Conservation (phyloP, 2,329 filamentous ascomycete species). For the Helicocarpus griseus region DNA sequence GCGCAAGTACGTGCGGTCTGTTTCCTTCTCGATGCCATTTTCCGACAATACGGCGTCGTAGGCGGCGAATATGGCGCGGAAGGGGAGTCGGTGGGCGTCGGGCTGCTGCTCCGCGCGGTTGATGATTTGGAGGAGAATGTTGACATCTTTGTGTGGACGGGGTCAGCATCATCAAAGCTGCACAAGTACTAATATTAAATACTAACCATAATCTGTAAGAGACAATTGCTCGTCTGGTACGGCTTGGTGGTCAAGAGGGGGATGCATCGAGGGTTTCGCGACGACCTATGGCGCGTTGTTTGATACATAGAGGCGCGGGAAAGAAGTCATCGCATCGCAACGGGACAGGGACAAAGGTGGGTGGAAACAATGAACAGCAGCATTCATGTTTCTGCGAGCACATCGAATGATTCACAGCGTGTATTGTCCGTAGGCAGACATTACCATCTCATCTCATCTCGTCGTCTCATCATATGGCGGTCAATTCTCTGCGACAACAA, state of each 20-base stretch:
- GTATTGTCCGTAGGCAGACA: neutral
- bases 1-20: constrained; percentile 65
- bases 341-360: constrained; percentile 8
- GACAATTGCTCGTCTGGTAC: constrained; percentile 31
- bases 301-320: constrained; percentile 33
- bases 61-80: constrained; percentile 68
- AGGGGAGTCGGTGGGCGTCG: constrained; percentile 56
- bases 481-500: neutral
- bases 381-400: constrained; percentile 3
- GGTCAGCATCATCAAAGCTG: constrained; percentile 1
- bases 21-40: constrained; percentile 59
- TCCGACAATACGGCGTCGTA: constrained; percentile 68
- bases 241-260: constrained; percentile 31
- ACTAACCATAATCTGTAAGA: constrained; percentile 53
- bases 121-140: constrained; percentile 68
- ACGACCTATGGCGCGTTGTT: constrained; percentile 37
- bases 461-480: too few relatives aligned
- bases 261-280: constrained; percentile 42
- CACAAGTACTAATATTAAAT: constrained; percentile 3
- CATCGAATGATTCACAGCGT: neutral
- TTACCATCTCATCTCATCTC: too few relatives aligned
- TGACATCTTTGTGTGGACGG: constrained; percentile 52
- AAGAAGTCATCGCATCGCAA: constrained; percentile 29
- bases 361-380: neutral
- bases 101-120: constrained; percentile 57